These are phyloP conservation scores for Echium plantagineum DNA, from an alignment of 257 asterid genomes.

Conservation along the genomic window DNA sequence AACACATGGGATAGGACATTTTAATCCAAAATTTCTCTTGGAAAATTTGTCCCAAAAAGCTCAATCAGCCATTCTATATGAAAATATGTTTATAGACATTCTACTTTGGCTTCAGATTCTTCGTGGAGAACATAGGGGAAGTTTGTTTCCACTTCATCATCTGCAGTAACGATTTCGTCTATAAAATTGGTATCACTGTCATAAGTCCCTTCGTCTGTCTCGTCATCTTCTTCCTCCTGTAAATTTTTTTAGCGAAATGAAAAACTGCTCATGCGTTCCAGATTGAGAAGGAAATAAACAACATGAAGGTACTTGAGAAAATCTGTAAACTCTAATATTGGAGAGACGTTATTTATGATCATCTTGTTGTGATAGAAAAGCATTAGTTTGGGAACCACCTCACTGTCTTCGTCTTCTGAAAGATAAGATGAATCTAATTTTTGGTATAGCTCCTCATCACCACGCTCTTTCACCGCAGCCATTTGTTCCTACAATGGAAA, in stretches of 20 bases:
- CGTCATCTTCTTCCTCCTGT: conserved; percentile 56
- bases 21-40: not conserved
- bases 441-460: conserved; percentile 55
- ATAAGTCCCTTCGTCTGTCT: conserved; percentile 22
- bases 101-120: conserved; percentile 32
- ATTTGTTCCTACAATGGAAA: conserved; percentile 49
- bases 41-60: not conserved
- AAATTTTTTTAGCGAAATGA: not conserved
- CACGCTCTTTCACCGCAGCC: conserved; percentile 47
- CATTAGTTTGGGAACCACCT: conserved; percentile 34
- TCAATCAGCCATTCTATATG: not conserved
- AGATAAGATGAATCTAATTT: conserved; percentile 56
- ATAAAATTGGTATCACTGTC: conserved; percentile 13
- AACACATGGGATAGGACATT: no score
- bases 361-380: not conserved
- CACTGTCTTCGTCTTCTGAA: conserved; percentile 68
- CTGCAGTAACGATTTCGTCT: not conserved
- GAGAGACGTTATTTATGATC: not conserved
- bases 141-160: conserved; percentile 21
- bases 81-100: conserved; percentile 10
- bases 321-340: not conserved
- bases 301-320: no score
- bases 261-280: not conserved
- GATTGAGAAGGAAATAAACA: not conserved
- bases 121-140: conserved; percentile 25